Base-by-base conservation (phyloP, 805 yeast genomes). In the Candida quercuum region DNA sequence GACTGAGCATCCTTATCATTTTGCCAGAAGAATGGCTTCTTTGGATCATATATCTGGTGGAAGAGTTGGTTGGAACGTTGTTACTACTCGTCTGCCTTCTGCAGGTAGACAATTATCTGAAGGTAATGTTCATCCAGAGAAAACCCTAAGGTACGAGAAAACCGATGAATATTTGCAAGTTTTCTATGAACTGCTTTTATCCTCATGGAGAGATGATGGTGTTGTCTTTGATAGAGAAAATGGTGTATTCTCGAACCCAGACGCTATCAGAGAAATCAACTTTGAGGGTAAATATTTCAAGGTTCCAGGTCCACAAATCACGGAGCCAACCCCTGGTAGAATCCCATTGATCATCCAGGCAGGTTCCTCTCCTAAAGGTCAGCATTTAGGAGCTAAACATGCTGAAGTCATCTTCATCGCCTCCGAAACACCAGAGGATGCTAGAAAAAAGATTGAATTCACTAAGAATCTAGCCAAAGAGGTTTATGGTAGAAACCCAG, bases 31-130 rank as follows among this genome's bases (percentile, higher is more conserved):
- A 36, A 45, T 67, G 40, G 69, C 72, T 11, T 67, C 74, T 2
- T 51, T 69, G 32, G 74, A 69, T 43, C 70, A 67, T 38, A 57
- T 69, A 33, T 60, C 71, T 9, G 59, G 59, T 19, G 74, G 74
- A 13, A 59, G 74, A 45, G 52, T 69, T 38, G 74, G 74, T 19
- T 69, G 74, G 74, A 69, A 69, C 44, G 59, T 69, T 22, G 74
- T 69, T 22, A 61, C 71, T 6, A 64, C 72, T 1, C 56, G 60
- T 23, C 47, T 68, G 28, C 71, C 69, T 38, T 57, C 67, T 46
- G 73, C 74, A 6, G 66, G 72, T 10, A 53, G 66, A 45, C 66
- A 67, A 39, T 46, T 66, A 30, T 45, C 63, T n/a, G 64, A 63
- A 35, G 63, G 63, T 7, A 59, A 57, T 32, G 32, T 46, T 6